Conservation (phyloP, 2,329 filamentous ascomycete genomes). For the Phaeoacremonium minimum region DNA sequence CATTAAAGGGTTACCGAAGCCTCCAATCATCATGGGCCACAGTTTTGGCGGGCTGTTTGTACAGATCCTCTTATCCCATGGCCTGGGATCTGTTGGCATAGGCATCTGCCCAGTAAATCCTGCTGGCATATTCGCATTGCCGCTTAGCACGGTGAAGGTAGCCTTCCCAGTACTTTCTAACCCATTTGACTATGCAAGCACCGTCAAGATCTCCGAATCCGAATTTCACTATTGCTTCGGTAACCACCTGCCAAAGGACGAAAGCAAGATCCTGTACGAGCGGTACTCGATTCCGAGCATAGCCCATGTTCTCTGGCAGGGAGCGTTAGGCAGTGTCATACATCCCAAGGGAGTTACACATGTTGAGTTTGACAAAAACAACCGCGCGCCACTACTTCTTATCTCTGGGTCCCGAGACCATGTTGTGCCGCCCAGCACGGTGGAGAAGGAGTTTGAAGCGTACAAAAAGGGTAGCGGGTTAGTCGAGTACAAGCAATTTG, state of each 20-base stretch:
- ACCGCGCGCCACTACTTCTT: constrained; percentile 10
- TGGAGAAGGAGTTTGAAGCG: constrained; percentile 11
- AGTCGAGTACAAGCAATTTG: constrained; percentile 14
- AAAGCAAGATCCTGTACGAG: constrained; percentile 11
- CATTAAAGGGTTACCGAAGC: constrained; percentile 11
- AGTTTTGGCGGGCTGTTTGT: constrained; percentile 16
- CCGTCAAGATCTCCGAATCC: constrained; percentile 10
- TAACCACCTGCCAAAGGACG: constrained; percentile 10
- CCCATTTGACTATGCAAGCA: constrained; percentile 10
- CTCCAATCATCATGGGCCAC: constrained; percentile 16
- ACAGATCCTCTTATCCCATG: constrained; percentile 13
- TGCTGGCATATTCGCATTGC: constrained; percentile 12
- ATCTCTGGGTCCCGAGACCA: constrained; percentile 13
- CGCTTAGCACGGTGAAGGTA: constrained; percentile 12
- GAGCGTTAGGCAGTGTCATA: constrained; percentile 8
- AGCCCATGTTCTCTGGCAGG: constrained; percentile 15
- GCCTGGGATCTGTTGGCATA: constrained; percentile 11
- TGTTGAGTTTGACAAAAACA: constrained; percentile 9
- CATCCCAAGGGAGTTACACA: constrained; percentile 5
- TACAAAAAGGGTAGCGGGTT: constrained; percentile 8
- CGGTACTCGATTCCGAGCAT: constrained; percentile 14
- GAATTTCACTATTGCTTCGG: constrained; percentile 17
- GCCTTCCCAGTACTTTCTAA: constrained; percentile 10
- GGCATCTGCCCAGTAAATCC: constrained; percentile 13
- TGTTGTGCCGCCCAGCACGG: constrained; percentile 12